These are phyloP conservation scores for Trichoderma aggressivum DNA, from an alignment of 2,329 filamentous ascomycete species.

Conservation along the genomic window DNA sequence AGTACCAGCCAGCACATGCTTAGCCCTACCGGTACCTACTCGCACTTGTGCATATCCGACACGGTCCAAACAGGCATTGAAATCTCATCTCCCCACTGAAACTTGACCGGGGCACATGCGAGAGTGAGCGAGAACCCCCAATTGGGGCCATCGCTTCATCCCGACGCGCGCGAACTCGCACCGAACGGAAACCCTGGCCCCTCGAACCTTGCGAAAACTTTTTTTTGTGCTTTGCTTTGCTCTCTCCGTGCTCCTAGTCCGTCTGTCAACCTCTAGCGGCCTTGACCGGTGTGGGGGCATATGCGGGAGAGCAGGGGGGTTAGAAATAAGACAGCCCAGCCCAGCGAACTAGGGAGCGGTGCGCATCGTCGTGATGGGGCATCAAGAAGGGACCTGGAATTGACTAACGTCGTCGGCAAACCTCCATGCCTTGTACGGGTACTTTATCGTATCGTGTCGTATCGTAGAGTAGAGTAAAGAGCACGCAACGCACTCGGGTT, in stretches of 20 bases:
- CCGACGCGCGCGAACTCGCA: background rate
- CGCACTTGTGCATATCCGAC: too few relatives aligned
- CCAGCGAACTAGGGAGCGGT: too few relatives aligned
- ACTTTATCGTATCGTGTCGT: too few relatives aligned
- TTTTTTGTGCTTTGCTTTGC: background rate
- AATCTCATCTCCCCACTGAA: background rate
- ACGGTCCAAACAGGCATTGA: background rate
- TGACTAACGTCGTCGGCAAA: background rate
- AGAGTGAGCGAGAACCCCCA: background rate
- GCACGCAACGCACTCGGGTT: too few relatives aligned
- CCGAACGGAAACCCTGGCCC: background rate
- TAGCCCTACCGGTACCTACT: background rate
- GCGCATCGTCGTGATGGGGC: background rate
- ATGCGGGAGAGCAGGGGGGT: background rate
- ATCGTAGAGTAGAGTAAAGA: background rate
- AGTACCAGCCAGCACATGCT: background rate
- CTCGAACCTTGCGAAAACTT: background rate
- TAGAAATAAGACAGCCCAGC: too few relatives aligned
- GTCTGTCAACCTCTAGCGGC: background rate
- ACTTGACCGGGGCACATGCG: background rate
- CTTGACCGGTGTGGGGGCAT: background rate
- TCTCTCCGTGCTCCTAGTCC: background rate
- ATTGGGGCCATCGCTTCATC: constrained; percentile 1
- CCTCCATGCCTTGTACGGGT: background rate
- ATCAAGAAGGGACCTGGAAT: background rate